Evolutionary conservation across 2,329 filamentous ascomycete genomes (phyloP).

Genomic region (Basipetospora sp.): DNA sequence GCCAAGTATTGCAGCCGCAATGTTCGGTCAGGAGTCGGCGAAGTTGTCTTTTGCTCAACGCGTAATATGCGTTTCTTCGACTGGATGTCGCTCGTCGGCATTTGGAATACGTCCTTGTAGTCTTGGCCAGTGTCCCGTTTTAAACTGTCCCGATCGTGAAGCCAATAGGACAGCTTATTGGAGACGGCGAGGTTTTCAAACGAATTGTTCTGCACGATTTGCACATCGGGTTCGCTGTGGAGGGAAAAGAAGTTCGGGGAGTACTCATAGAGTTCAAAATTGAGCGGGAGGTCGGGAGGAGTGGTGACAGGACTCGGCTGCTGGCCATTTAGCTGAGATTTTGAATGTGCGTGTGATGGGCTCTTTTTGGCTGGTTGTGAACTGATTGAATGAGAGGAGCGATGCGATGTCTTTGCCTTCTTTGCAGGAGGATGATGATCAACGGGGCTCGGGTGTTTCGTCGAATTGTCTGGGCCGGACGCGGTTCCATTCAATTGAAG

Average conservation of each 20-base stretch:
- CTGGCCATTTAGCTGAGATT: constrained; percentile 25
- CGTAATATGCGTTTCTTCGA: constrained; percentile 27
- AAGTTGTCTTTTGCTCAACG: constrained; percentile 37
- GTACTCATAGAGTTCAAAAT: constrained; percentile 53
- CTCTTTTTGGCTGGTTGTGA: constrained; percentile 52
- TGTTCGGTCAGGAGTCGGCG: constrained; percentile 32
- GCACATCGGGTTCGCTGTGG: constrained; percentile 48
- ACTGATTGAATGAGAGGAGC: constrained; percentile 59
- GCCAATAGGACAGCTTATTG: constrained; percentile 62
- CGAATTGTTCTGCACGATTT: constrained; percentile 55
- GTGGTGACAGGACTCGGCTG: constrained; percentile 63
- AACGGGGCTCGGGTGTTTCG: constrained; percentile 30
- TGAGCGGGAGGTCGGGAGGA: constrained; percentile 48
- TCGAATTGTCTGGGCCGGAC: constrained; percentile 38
- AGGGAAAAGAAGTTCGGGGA: constrained; percentile 62
- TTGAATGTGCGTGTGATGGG: constrained; percentile 32
- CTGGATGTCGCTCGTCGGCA: constrained; percentile 29
- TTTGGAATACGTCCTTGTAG: constrained; percentile 53
- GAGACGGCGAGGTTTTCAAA: constrained; percentile 64
- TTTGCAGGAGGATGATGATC: constrained; percentile 46
- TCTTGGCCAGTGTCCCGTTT: constrained; percentile 52
- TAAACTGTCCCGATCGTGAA: constrained; percentile 57
- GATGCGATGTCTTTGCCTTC: constrained; percentile 69
- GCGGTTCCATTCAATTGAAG: constrained; percentile 53
- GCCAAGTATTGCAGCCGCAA: constrained; percentile 58